These are phyloP conservation scores for Vitis rupestris DNA, from an alignment of 164 flowering plant genomes.

Conservation along the genomic window DNA sequence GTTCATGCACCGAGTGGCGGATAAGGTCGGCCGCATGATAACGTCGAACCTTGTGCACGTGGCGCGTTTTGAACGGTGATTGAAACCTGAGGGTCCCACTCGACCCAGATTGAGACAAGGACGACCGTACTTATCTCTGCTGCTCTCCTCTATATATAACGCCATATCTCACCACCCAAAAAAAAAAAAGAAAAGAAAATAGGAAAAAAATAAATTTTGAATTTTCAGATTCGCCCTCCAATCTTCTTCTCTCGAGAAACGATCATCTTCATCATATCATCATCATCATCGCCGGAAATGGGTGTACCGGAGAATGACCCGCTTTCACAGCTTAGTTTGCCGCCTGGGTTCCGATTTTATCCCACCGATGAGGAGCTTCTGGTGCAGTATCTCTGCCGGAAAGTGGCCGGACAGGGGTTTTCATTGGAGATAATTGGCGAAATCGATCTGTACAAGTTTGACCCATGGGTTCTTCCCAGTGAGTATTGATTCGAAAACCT, in stretches of 20 bases:
- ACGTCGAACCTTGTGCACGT: too few species aligned
- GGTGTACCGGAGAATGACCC: conserved; percentile 41
- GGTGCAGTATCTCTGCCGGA: conserved; percentile 55
- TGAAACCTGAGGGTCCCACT: conserved; percentile 17
- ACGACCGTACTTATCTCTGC: conserved; percentile 36
- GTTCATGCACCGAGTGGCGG: too few species aligned
- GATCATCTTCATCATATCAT: too few species aligned
- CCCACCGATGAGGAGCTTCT: conserved; percentile 71
- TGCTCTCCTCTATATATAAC: conserved; percentile 16
- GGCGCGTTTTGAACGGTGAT: conserved; percentile 5
- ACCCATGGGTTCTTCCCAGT: conserved; percentile 68
- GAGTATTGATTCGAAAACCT: conserved; percentile 4
- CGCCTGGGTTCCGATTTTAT: conserved; percentile 64
- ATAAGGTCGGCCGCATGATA: too few species aligned
- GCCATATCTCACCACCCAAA: neutral
- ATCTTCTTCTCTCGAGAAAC: conserved; percentile 5
- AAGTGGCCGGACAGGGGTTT: conserved; percentile 56
- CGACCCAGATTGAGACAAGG: conserved; percentile 18
- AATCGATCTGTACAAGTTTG: conserved; percentile 61
- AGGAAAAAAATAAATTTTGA: neutral
- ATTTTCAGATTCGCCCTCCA: neutral
- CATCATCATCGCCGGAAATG: conserved; percentile 20
- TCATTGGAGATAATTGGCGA: conserved; percentile 51
- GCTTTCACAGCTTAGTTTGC: conserved; percentile 46
- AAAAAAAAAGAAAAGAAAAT: conserved; percentile 5